A percentile compares a stretch with the other conserved stretches of the same genome.
Evolutionary conservation across 495 filamentous ascomycete species (phyloP).

Genomic region (Lophiotrema nucula): DNA sequence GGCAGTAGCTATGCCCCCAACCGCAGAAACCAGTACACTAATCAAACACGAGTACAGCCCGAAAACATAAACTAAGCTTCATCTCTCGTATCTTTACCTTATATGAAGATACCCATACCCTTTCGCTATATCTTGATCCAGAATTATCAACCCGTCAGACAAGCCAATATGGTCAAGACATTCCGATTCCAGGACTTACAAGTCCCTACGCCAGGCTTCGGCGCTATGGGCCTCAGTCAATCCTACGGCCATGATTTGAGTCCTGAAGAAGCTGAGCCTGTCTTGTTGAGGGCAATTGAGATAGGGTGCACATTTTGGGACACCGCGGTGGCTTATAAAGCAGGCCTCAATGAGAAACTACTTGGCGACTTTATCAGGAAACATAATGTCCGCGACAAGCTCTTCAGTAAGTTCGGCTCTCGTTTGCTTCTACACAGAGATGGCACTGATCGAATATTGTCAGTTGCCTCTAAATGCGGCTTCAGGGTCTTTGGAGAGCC

Average conservation of each 20-base stretch:
- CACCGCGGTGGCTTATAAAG: slow-evolving; percentile 50
- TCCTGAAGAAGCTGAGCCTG: slow-evolving; percentile 51
- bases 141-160: too few species aligned
- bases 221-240: slow-evolving; percentile 34
- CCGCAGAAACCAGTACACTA: too few species aligned
- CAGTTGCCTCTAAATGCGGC: slow-evolving; percentile 53
- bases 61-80: too few species aligned
- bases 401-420: slow-evolving; percentile 43
- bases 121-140: too few species aligned
- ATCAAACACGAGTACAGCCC: too few species aligned
- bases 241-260: slow-evolving; percentile 46
- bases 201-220: not conserved
- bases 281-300: slow-evolving; percentile 52
- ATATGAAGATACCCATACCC: too few species aligned
- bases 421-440: not conserved
- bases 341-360: slow-evolving; percentile 40
- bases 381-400: slow-evolving; percentile 49
- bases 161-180: not conserved
- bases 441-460: not conserved
- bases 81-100: too few species aligned
- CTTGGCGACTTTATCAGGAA: slow-evolving; percentile 55
- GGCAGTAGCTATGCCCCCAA: too few species aligned
- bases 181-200: not conserved
- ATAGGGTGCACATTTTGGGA: slow-evolving; percentile 56
- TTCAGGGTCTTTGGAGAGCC: slow-evolving; percentile 41